Evolutionary conservation across 164 flowering plant genomes (phyloP).

Genomic region (Magnolia kwangsiensis): DNA sequence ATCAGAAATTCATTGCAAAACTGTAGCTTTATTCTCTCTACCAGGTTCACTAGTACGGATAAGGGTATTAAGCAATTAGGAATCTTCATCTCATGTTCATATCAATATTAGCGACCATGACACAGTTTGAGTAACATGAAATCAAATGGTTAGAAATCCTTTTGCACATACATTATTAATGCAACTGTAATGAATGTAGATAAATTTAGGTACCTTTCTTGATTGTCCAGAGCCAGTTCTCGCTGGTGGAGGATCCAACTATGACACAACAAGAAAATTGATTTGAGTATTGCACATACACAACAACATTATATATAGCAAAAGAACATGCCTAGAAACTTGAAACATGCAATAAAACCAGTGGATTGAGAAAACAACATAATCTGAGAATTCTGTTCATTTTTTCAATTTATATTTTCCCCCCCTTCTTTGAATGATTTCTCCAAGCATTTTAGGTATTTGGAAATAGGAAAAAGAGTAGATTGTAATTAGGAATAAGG

Average conservation of each 20-base stretch:
- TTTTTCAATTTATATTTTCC: no score
- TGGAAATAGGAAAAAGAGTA: background rate
- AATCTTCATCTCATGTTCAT: no score
- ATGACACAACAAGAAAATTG: slow-evolving; percentile 11
- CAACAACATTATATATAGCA: background rate
- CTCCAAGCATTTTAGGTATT: background rate
- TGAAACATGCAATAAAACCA: background rate
- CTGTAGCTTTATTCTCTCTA: no score
- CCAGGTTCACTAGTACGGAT: no score
- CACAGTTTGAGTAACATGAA: no score
- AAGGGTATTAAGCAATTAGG: no score
- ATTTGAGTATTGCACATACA: slow-evolving; percentile 1
- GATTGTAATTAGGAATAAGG: no score
- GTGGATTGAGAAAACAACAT: no score
- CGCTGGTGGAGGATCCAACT: slow-evolving; percentile 52
- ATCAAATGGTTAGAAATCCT: background rate
- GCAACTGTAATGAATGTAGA: background rate
- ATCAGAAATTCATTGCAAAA: no score
- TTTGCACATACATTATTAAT: background rate
- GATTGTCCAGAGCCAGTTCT: slow-evolving; percentile 59
- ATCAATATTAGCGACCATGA: no score
- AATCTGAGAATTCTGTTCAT: background rate
- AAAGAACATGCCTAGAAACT: background rate
- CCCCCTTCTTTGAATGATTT: no score
- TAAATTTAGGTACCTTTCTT: slow-evolving; percentile 46